A percentile compares a stretch with the other conserved stretches of the same genome.
Evolutionary conservation across 805 yeast genomes (phyloP).

Genomic region (Ogataea minuta): DNA sequence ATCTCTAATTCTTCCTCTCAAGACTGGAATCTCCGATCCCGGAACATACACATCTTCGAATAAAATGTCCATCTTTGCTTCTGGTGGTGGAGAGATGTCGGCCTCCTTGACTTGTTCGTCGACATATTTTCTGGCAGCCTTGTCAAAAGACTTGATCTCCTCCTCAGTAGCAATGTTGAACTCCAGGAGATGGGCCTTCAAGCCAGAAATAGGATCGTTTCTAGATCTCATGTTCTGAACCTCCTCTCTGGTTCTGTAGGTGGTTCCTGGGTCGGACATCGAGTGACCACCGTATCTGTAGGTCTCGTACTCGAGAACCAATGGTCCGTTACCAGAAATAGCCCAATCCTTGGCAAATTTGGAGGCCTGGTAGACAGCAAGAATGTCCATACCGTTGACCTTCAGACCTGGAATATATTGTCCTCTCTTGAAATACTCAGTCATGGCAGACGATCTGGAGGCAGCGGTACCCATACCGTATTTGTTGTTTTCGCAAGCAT

Average conservation of each 20-base stretch:
- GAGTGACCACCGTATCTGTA: conserved; percentile 99
- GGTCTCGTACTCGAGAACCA: conserved; percentile 95
- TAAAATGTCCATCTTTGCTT: conserved; percentile 88
- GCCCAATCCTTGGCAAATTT: conserved; percentile 97
- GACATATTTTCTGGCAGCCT: conserved; percentile 92
- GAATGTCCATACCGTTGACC: conserved; percentile 97
- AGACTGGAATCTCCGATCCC: conserved; percentile 87
- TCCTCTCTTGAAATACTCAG: conserved; percentile 98
- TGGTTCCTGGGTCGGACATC: conserved; percentile 99
- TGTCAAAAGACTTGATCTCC: conserved; percentile 91
- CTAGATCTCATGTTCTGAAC: conserved; percentile 98
- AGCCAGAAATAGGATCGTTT: conserved; percentile 96
- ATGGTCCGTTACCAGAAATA: conserved; percentile 90
- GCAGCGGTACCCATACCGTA: conserved; percentile 99
- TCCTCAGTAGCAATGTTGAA: conserved; percentile 87
- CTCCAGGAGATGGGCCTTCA: conserved; percentile 82
- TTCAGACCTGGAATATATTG: conserved; percentile 98
- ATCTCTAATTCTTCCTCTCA: conserved; percentile 95
- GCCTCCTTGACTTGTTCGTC: conserved; percentile 94
- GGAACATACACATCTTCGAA: conserved; percentile 96
- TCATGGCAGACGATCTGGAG: conserved; percentile 91
- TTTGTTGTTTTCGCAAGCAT: conserved; percentile 98
- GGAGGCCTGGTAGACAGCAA: conserved; percentile 94
- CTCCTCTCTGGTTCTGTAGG: conserved; percentile 99
- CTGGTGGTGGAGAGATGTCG: conserved; percentile 92